A percentile compares a stretch with the other conserved stretches of the same genome.
These are phyloP conservation scores for Oldenlandia corymbosa DNA, from an alignment of 257 asterid genomes.

Conservation along the genomic window DNA sequence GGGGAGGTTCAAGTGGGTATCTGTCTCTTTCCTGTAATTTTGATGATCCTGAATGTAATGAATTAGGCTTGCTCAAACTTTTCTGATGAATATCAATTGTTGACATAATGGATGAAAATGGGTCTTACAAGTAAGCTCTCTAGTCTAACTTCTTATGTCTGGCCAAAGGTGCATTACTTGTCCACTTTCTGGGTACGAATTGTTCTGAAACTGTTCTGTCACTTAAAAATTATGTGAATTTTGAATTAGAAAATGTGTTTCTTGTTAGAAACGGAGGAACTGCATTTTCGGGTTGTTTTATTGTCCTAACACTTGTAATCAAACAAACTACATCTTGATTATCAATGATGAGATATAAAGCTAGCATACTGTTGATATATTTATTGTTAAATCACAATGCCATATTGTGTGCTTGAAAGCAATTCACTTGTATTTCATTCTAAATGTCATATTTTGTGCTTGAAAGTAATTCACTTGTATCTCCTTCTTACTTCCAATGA, in stretches of 20 bases:
- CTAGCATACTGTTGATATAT: background rate
- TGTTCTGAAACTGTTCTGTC: too few species aligned
- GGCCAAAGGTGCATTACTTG: too few species aligned
- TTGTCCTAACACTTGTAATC: too few species aligned
- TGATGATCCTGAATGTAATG: background rate
- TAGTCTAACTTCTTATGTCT: too few species aligned
- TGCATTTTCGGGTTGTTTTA: too few species aligned
- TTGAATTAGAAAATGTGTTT: too few species aligned
- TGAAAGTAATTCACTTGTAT: too few species aligned
- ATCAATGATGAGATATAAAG: background rate
- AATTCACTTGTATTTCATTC: conserved; percentile 5
- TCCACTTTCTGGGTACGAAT: too few species aligned
- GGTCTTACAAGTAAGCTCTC: too few species aligned
- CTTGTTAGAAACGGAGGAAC: too few species aligned
- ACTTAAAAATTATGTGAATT: too few species aligned
- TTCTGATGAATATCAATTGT: background rate
- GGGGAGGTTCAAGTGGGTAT: conserved; percentile 93
- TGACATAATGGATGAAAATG: background rate
- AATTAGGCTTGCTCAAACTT: background rate
- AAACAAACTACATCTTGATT: background rate
- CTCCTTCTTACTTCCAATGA: conserved; percentile 16
- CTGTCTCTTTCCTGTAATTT: background rate
- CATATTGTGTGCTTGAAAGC: background rate
- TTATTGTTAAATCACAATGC: background rate
- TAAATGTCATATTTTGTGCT: too few species aligned